These are phyloP conservation scores for Noccaea bulbosa DNA, from an alignment of 345 rosid genomes.

Conservation along the genomic window DNA sequence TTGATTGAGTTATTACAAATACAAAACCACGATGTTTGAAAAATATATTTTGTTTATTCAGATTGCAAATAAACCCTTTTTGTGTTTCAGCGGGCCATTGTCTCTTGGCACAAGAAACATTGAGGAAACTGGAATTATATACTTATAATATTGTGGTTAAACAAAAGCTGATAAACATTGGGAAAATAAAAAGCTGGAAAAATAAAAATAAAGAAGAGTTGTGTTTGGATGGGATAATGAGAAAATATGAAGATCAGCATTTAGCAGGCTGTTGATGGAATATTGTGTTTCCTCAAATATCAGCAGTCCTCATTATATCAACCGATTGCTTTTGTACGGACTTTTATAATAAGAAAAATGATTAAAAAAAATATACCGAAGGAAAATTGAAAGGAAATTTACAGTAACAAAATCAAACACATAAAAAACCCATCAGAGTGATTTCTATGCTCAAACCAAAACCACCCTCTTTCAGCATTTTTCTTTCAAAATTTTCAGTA, in stretches of 20 bases:
- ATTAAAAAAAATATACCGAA: neutral
- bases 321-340: constrained; percentile 39
- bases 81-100: neutral
- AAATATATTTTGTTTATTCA: neutral
- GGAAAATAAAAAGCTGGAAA: constrained; percentile 40
- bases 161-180: constrained; percentile 17
- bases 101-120: neutral
- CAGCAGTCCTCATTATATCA: constrained; percentile 39
- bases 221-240: constrained; percentile 32
- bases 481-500: neutral
- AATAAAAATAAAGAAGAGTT: constrained; percentile 12
- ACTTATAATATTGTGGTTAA: neutral
- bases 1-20: no score
- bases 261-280: constrained; percentile 42
- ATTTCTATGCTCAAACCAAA: constrained; percentile 1
- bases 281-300: constrained; percentile 45
- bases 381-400: neutral
- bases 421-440: constrained; percentile 18
- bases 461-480: neutral
- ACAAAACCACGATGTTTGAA: no score
- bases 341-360: neutral
- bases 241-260: constrained; percentile 21
- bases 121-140: neutral
- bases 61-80: neutral
- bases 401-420: neutral